Evolutionary conservation across 768 basidiomycete genomes (phyloP).

Genomic region (Amanita molliuscula): DNA sequence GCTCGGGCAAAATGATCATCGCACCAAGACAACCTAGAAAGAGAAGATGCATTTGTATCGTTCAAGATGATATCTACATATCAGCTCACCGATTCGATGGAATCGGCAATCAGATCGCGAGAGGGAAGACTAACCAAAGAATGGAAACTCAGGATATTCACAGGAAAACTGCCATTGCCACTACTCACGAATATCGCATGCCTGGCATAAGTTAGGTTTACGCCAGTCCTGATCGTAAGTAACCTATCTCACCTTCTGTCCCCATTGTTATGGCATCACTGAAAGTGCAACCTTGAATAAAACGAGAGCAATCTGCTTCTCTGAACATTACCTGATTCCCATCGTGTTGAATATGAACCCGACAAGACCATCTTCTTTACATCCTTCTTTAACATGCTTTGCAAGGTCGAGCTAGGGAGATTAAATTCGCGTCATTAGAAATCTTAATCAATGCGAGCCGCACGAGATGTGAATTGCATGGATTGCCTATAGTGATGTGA

Average conservation of each 20-base stretch:
- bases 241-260: slow-evolving; percentile 51
- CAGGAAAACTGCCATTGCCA: slow-evolving; percentile 51
- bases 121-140: slow-evolving; percentile 56
- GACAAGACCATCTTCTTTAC: slow-evolving; percentile 69
- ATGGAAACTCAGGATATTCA: slow-evolving; percentile 62
- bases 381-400: slow-evolving; percentile 73
- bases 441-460: slow-evolving; percentile 9
- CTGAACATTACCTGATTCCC: slow-evolving; percentile 53
- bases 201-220: slow-evolving; percentile 30
- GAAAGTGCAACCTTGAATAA: not conserved
- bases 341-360: slow-evolving; percentile 81
- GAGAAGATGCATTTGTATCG: not conserved
- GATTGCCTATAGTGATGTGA: slow-evolving; percentile 45
- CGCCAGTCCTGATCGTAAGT: not conserved
- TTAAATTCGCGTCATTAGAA: not conserved
- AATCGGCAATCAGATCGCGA: slow-evolving; percentile 86
- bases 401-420: slow-evolving; percentile 63
- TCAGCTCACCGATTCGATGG: slow-evolving; percentile 62
- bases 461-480: slow-evolving; percentile 78
- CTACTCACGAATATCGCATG: slow-evolving; percentile 79
- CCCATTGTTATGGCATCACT: slow-evolving; percentile 90
- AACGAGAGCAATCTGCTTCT: not conserved
- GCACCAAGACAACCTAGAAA: slow-evolving; percentile 46
- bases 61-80: not conserved
- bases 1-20: not conserved